These are phyloP conservation scores for Plasmodium chabaudi DNA, from an alignment of 169 alveolate genomes.

Conservation along the genomic window DNA sequence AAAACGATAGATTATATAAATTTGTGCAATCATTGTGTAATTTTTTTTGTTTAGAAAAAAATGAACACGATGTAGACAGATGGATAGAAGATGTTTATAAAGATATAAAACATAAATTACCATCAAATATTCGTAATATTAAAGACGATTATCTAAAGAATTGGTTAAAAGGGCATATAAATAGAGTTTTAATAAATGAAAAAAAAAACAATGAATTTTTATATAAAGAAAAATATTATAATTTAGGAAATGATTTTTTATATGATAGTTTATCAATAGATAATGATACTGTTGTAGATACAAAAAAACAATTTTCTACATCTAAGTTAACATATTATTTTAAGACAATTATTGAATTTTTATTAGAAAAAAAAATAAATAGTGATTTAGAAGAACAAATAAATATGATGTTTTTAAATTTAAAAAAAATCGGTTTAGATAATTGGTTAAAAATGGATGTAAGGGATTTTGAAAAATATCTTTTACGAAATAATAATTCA, in stretches of 20 bases:
- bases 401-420: constrained; percentile 70
- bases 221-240: constrained; percentile 70
- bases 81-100: constrained; percentile 58
- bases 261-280: constrained; percentile 46
- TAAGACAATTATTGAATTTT: constrained; percentile 65
- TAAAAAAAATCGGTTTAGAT: constrained; percentile 70
- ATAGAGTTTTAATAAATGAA: constrained; percentile 47
- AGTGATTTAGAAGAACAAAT: constrained; percentile 65
- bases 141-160: constrained; percentile 42
- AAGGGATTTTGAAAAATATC: constrained; percentile 69
- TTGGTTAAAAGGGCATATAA: constrained; percentile 63
- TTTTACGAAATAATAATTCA: constrained; percentile 58
- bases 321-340: constrained; percentile 46
- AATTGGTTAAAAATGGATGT: constrained; percentile 72
- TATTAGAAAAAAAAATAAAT: constrained; percentile 56
- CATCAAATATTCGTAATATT: constrained; percentile 27
- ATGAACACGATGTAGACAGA: constrained; percentile 59
- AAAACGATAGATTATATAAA: constrained; percentile 70
- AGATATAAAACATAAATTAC: constrained; percentile 53
- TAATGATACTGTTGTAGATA: constrained; percentile 3
- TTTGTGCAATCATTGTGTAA: constrained; percentile 43
- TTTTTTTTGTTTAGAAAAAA: constrained; percentile 61
- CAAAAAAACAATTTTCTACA: constrained; percentile 43
- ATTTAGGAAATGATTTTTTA: constrained; percentile 62
- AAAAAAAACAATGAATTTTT: constrained; percentile 55